Conservation (phyloP, 345 rosid species). For the Schrenkiella parvula region DNA sequence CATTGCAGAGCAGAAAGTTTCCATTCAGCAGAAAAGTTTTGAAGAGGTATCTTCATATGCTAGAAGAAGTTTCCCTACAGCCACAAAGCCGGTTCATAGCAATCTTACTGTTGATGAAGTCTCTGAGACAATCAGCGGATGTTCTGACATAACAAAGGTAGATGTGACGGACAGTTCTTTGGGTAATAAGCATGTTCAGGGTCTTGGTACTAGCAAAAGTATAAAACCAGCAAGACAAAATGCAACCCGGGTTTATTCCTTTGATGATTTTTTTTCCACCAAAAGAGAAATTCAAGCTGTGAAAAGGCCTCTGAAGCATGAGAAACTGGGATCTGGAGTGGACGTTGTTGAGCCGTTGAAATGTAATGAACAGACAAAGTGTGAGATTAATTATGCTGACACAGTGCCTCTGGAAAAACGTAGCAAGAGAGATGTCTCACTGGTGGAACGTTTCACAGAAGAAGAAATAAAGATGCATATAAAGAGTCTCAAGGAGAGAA, state of each 20-base stretch:
- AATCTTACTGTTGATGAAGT: not conserved
- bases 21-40: not conserved
- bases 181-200: not conserved
- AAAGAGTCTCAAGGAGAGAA: conserved; percentile 36
- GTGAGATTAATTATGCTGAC: conserved; percentile 1
- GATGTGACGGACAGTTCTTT: not conserved
- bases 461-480: conserved; percentile 45
- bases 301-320: not conserved
- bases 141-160: not conserved
- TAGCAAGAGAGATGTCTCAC: conserved; percentile 35
- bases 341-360: conserved; percentile 7
- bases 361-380: not conserved
- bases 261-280: not conserved
- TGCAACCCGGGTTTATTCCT: not conserved
- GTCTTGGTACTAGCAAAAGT: not conserved
- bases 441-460: conserved; percentile 43
- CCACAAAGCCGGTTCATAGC: not conserved
- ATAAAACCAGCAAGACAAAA: not conserved
- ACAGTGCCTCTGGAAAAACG: not conserved
- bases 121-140: not conserved
- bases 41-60: not conserved
- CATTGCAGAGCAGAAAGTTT: not conserved
- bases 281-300: not conserved
- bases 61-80: not conserved
- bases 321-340: not conserved